Percentiles rank a stretch among this genome's conserved stretches.
These are phyloP conservation scores for Typha latifolia DNA, from an alignment of 176 grass and related monocot genomes.

Conservation along the genomic window DNA sequence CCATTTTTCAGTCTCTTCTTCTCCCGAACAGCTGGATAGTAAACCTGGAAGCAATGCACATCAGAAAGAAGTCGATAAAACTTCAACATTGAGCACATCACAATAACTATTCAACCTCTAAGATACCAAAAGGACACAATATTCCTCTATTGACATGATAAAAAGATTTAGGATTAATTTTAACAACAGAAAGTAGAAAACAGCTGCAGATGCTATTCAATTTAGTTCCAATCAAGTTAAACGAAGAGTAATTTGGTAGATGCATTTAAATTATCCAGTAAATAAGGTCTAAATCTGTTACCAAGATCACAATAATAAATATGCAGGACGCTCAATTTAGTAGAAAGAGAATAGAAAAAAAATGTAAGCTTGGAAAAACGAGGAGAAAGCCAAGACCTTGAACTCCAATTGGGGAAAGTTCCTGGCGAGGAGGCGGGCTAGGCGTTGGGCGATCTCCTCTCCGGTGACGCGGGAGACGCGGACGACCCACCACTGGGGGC, in stretches of 20 bases:
- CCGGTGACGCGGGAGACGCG: slow-evolving; percentile 58
- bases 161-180: too few species aligned
- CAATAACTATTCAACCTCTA: too few species aligned
- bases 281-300: neutral
- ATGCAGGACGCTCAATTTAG: too few species aligned
- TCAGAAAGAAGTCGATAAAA: slow-evolving; percentile 1
- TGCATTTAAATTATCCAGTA: neutral
- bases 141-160: too few species aligned
- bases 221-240: too few species aligned
- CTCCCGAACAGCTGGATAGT: slow-evolving; percentile 55
- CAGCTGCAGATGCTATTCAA: too few species aligned
- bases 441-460: slow-evolving; percentile 46
- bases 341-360: neutral
- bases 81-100: neutral
- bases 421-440: slow-evolving; percentile 41
- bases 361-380: neutral
- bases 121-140: too few species aligned
- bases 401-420: slow-evolving; percentile 42
- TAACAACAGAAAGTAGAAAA: too few species aligned
- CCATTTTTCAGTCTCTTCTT: slow-evolving; percentile 58
- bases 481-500: slow-evolving; percentile 83
- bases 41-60: slow-evolving; percentile 40
- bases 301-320: neutral
- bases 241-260: too few species aligned
- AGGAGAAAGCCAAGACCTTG: slow-evolving; percentile 37